These are phyloP conservation scores for Mycena pura DNA, from an alignment of 768 basidiomycete species.

Conservation along the genomic window DNA sequence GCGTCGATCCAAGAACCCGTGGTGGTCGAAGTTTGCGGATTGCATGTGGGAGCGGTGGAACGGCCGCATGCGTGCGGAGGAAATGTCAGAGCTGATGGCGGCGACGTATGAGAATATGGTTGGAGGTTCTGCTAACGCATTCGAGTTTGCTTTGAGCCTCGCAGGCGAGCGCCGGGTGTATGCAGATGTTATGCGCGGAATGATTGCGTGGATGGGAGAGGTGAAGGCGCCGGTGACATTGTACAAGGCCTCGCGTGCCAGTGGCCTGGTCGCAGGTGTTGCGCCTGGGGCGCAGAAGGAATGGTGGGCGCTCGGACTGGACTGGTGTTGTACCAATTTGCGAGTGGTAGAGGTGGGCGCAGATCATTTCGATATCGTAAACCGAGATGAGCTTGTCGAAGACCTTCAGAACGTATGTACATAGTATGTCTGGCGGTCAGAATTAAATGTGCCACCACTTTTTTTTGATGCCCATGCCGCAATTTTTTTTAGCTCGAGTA, in stretches of 20 bases:
- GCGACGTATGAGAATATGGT: background rate
- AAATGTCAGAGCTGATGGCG: constrained; percentile 6
- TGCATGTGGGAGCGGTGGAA: constrained; percentile 1
- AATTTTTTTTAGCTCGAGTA: no score
- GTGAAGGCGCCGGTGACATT: constrained; percentile 2
- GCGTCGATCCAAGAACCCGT: background rate
- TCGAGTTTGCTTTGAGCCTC: constrained; percentile 3
- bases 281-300: background rate
- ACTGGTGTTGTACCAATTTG: background rate
- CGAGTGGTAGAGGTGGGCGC: constrained; percentile 8
- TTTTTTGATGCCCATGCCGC: no score
- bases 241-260: background rate
- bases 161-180: background rate
- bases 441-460: no score
- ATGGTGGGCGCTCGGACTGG: background rate
- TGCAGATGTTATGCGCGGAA: background rate
- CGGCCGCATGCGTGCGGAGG: background rate
- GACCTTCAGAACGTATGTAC: background rate
- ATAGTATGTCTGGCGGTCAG: no score
- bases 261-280: background rate
- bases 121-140: background rate
- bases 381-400: no score
- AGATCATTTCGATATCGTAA: no score
- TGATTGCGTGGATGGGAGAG: constrained; percentile 3
- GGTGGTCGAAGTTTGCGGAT: constrained; percentile 1